phyloP scores from a whole-genome alignment of 192 early-diverging fungal species.

The Obelidium mucronatum region DNA sequence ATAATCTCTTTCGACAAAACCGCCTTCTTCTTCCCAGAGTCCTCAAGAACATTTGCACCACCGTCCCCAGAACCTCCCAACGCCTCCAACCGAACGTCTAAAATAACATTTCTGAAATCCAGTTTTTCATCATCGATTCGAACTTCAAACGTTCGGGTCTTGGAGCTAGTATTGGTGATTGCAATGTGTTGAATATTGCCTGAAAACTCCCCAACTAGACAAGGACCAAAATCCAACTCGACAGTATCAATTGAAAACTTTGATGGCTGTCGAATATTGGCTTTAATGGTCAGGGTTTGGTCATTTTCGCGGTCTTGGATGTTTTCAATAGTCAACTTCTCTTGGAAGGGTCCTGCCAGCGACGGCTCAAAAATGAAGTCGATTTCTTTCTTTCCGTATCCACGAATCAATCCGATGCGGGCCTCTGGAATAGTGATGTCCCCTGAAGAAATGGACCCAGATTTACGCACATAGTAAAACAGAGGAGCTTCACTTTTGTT shows the following conservation, averaged over 20 bases:
- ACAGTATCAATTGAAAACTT: slow-evolving; percentile 83
- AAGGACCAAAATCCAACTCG: slow-evolving; percentile 78
- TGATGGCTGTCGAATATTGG: slow-evolving; percentile 84
- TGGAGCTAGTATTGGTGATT: slow-evolving; percentile 81
- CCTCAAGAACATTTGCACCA: not conserved
- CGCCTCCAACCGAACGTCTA: slow-evolving; percentile 30
- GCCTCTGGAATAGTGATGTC: slow-evolving; percentile 84
- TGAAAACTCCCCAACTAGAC: slow-evolving; percentile 63
- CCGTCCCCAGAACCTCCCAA: slow-evolving; percentile 20
- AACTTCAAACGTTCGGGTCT: slow-evolving; percentile 79
- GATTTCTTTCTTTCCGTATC: slow-evolving; percentile 89
- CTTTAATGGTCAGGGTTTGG: slow-evolving; percentile 85
- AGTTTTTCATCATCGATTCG: slow-evolving; percentile 76
- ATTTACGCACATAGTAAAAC: slow-evolving; percentile 92
- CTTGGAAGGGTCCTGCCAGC: slow-evolving; percentile 85
- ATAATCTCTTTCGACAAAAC: slow-evolving; percentile 74
- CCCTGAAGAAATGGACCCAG: slow-evolving; percentile 92
- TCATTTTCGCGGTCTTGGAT: slow-evolving; percentile 84
- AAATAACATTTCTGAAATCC: slow-evolving; percentile 16
- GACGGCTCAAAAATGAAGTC: slow-evolving; percentile 94
- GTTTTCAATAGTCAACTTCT: slow-evolving; percentile 88
- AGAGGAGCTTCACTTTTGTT: slow-evolving; percentile 90
- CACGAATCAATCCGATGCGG: slow-evolving; percentile 86
- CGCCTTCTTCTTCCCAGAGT: not conserved
- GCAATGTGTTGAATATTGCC: slow-evolving; percentile 66